Conservation (phyloP, 2,329 filamentous ascomycete genomes). For the Fusarium concolor region DNA sequence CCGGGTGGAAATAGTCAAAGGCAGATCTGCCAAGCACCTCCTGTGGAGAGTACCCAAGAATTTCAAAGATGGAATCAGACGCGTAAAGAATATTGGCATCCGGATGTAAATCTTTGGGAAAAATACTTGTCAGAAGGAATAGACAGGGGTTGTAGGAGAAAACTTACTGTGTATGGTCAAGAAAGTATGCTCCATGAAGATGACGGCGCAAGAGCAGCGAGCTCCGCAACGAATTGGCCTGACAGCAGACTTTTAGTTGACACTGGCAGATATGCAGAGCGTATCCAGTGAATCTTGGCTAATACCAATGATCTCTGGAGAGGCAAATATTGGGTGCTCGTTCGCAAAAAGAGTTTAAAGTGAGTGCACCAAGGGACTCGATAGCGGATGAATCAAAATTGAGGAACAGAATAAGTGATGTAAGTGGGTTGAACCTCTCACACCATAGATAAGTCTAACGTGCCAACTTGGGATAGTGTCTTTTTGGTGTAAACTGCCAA, state of each 20-base stretch:
- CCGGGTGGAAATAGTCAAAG: conserved; percentile 88
- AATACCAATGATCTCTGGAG: conserved; percentile 28
- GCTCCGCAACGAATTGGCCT: conserved; percentile 25
- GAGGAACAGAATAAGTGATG: conserved; percentile 23
- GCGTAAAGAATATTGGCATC: conserved; percentile 86
- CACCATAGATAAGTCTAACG: conserved; percentile 28
- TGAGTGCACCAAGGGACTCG: conserved; percentile 7
- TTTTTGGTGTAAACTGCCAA: conserved; percentile 36
- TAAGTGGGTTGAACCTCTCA: conserved; percentile 33
- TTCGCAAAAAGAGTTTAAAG: conserved; percentile 4
- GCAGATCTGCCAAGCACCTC: conserved; percentile 81
- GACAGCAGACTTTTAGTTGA: conserved; percentile 1
- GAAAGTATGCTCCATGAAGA: conserved; percentile 82
- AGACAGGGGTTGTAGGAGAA: neutral
- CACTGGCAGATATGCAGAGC: neutral
- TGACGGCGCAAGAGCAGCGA: conserved; percentile 31
- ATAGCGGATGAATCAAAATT: conserved; percentile 1
- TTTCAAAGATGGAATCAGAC: conserved; percentile 85
- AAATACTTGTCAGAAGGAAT: conserved; percentile 11
- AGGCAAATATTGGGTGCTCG: conserved; percentile 4
- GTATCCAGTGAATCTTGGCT: conserved; percentile 19
- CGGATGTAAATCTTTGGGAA: conserved; percentile 68
- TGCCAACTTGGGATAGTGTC: conserved; percentile 27
- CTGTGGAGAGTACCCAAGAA: conserved; percentile 81
- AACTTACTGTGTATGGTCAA: conserved; percentile 88